These are phyloP conservation scores for Candida hungchunana DNA, from an alignment of 805 yeast species.

Conservation along the genomic window DNA sequence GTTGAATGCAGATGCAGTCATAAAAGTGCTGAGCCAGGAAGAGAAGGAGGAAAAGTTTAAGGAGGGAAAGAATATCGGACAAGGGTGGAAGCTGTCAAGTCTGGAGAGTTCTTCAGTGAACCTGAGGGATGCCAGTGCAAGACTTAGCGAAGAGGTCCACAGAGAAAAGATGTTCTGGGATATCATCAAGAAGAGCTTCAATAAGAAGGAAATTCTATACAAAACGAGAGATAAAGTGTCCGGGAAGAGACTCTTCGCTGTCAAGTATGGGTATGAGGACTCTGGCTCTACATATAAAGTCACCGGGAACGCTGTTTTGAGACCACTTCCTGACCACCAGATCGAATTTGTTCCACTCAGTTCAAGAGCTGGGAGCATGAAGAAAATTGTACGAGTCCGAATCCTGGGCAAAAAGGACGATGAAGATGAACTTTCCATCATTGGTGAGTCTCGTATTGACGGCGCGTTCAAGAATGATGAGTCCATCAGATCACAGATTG, in stretches of 20 bases:
- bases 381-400: slow-evolving; percentile 54
- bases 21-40: slow-evolving; percentile 16
- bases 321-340: slow-evolving; percentile 38
- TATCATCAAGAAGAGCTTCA: slow-evolving; percentile 28
- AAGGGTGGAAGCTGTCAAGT: slow-evolving; percentile 83
- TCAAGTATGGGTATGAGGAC: slow-evolving; percentile 88
- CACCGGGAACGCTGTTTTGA: slow-evolving; percentile 70
- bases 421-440: slow-evolving; percentile 45
- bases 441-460: slow-evolving; percentile 48
- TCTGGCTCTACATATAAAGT: slow-evolving; percentile 71
- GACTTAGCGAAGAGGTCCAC: slow-evolving; percentile 48
- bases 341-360: slow-evolving; percentile 39
- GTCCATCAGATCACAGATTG: slow-evolving; percentile 52
- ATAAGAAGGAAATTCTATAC: slow-evolving; percentile 56
- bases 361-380: slow-evolving; percentile 33
- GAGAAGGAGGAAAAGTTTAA: slow-evolving; percentile 22
- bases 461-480: slow-evolving; percentile 22
- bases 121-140: slow-evolving; percentile 46
- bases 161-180: slow-evolving; percentile 72
- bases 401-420: slow-evolving; percentile 51
- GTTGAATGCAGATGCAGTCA: slow-evolving; percentile 42
- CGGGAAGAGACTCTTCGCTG: slow-evolving; percentile 57
- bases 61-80: slow-evolving; percentile 27
- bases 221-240: slow-evolving; percentile 57
- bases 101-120: slow-evolving; percentile 49